Conservation (phyloP, 139 green algal genomes). For the Chlamydomonas sp. region DNA sequence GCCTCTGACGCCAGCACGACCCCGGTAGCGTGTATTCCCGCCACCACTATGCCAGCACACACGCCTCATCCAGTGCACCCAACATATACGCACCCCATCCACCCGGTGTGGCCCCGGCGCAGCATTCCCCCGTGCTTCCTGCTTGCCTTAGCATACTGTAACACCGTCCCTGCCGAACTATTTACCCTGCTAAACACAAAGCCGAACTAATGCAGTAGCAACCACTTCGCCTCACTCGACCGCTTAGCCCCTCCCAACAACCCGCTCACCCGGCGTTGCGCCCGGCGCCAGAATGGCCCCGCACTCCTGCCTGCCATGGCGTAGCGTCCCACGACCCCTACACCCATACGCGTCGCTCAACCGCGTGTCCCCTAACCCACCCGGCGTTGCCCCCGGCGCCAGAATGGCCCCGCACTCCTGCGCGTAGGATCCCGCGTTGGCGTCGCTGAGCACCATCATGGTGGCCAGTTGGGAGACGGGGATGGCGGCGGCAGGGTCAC, state of each 20-base stretch:
- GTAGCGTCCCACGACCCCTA: not conserved
- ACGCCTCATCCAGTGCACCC: too few relatives aligned
- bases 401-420: not conserved
- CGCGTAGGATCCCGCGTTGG: not conserved
- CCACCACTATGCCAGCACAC: too few relatives aligned
- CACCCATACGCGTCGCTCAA: not conserved
- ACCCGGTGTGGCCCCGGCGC: too few relatives aligned
- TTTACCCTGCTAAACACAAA: too few relatives aligned
- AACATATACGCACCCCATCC: too few relatives aligned
- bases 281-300: constrained; percentile 10
- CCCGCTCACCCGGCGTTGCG: not conserved
- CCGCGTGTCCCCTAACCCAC: not conserved
- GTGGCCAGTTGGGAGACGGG: constrained; percentile 1
- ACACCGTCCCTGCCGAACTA: too few relatives aligned
- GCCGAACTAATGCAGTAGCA: too few relatives aligned
- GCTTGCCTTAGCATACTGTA: too few relatives aligned
- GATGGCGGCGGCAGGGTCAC: constrained; percentile 12
- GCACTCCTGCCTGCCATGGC: not conserved
- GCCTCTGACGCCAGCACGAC: too few relatives aligned
- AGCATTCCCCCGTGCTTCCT: too few relatives aligned
- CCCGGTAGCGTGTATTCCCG: too few relatives aligned
- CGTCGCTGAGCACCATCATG: not conserved
- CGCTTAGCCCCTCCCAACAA: too few relatives aligned
- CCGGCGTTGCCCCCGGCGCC: not conserved
- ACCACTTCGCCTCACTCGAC: not conserved